A percentile compares a stretch with the other conserved stretches of the same genome.
Evolutionary conservation across 2,329 filamentous ascomycete species (phyloP).

Genomic region (Clarireedia hainanense): DNA sequence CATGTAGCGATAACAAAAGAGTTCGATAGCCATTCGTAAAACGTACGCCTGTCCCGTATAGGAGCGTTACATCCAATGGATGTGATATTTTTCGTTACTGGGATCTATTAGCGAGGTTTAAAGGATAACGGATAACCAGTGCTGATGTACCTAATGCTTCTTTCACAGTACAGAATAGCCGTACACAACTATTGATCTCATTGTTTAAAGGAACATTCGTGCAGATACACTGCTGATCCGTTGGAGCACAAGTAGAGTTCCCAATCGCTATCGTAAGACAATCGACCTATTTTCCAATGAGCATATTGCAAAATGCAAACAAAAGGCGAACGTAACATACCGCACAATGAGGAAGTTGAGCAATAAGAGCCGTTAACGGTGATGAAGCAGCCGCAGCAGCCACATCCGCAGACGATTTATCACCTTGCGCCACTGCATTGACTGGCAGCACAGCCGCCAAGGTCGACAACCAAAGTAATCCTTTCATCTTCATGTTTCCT

Average conservation of each 20-base stretch:
- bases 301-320: background rate
- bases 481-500: background rate
- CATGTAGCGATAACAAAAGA: background rate
- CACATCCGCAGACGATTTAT: too few relatives aligned
- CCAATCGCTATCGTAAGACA: background rate
- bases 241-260: background rate
- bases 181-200: background rate
- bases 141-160: background rate
- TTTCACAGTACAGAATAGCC: background rate
- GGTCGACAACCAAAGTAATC: background rate
- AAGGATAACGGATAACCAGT: background rate
- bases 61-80: background rate
- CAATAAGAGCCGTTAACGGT: background rate
- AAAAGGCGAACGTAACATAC: background rate
- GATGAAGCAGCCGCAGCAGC: too few relatives aligned
- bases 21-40: background rate
- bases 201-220: background rate
- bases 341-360: slow-evolving; percentile 1
- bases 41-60: background rate
- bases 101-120: background rate
- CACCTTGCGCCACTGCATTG: too few relatives aligned
- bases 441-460: background rate
- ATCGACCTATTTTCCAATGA: background rate
- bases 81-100: slow-evolving; percentile 3
- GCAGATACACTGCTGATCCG: slow-evolving; percentile 5